Conservation (phyloP, 1,284 basidiomycete genomes). For the Flammula alnicola region DNA sequence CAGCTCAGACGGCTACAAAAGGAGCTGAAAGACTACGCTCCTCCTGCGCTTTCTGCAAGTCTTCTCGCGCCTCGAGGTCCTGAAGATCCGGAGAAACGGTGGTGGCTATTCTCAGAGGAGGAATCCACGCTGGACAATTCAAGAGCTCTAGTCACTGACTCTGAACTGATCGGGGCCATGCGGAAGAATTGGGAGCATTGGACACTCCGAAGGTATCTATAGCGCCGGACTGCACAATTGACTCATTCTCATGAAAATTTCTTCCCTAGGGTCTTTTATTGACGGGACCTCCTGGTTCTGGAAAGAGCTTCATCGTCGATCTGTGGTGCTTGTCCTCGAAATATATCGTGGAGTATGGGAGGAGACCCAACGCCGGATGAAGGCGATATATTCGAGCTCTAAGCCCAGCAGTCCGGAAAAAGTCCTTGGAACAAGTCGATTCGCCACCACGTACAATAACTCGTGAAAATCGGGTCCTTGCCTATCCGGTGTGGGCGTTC, state of each 20-base stretch:
- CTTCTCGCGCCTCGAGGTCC: conserved; percentile 22
- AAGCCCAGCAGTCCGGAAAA: conserved; percentile 9
- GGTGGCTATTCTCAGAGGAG: conserved; percentile 17
- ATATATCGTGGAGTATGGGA: conserved; percentile 71
- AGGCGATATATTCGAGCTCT: conserved; percentile 24
- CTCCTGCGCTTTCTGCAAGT: conserved; percentile 41
- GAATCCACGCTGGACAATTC: conserved; percentile 21
- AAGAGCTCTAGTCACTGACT: conserved; percentile 53
- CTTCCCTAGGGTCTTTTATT: conserved; percentile 67
- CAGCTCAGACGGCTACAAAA: conserved; percentile 53
- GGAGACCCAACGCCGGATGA: conserved; percentile 53
- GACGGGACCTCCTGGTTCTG: conserved; percentile 79
- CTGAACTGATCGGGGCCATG: conserved; percentile 52
- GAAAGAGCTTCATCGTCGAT: conserved; percentile 74
- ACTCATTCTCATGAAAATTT: neutral
- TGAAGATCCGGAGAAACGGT: conserved; percentile 8
- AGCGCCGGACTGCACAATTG: neutral
- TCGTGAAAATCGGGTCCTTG: conserved; percentile 38
- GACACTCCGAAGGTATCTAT: conserved; percentile 57
- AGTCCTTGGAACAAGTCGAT: conserved; percentile 41
- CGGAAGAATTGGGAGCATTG: conserved; percentile 62
- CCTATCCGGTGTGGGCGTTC: conserved; percentile 41
- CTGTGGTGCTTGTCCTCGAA: conserved; percentile 72
- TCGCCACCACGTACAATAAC: conserved; percentile 35
- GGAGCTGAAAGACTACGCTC: conserved; percentile 53